Evolutionary conservation across 2,329 filamentous ascomycete species (phyloP).

Genomic region (Clonostachys byssicola): DNA sequence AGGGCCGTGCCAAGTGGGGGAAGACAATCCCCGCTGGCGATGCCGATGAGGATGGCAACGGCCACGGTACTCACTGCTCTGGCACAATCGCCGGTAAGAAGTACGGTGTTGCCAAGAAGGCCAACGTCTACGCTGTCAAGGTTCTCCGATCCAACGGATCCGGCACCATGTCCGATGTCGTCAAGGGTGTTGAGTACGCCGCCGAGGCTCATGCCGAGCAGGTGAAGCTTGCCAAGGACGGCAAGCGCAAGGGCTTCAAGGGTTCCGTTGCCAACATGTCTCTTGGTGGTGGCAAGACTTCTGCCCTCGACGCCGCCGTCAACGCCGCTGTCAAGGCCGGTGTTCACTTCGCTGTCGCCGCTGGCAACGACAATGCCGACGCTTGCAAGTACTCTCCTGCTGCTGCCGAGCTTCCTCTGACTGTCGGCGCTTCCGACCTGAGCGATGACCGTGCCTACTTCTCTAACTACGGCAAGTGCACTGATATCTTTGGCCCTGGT

Average conservation of each 20-base stretch:
- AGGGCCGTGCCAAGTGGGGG: conserved; percentile 92
- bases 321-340: conserved; percentile 90
- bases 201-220: conserved; percentile 75
- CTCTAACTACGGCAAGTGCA: conserved; percentile 99
- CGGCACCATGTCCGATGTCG: conserved; percentile 97
- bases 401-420: conserved; percentile 85
- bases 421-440: conserved; percentile 91
- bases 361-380: conserved; percentile 97
- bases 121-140: conserved; percentile 94
- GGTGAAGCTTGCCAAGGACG: conserved; percentile 73
- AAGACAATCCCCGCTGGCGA: conserved; percentile 89
- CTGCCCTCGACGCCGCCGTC: conserved; percentile 84
- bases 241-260: conserved; percentile 96
- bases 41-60: conserved; percentile 89
- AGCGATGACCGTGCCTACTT: conserved; percentile 98
- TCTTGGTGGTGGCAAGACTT: conserved; percentile 94
- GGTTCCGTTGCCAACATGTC: conserved; percentile 99
- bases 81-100: conserved; percentile 97
- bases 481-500: conserved; percentile 97
- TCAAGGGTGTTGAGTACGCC: conserved; percentile 96
- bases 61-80: conserved; percentile 98
- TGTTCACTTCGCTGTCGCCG: conserved; percentile 96
- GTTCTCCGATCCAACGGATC: conserved; percentile 96
- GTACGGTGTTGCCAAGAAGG: conserved; percentile 99
- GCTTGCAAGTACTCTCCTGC: conserved; percentile 99